Evolutionary conservation across 2,329 filamentous ascomycete genomes (phyloP).

Genomic region (Dothiorella sarmentorum): DNA sequence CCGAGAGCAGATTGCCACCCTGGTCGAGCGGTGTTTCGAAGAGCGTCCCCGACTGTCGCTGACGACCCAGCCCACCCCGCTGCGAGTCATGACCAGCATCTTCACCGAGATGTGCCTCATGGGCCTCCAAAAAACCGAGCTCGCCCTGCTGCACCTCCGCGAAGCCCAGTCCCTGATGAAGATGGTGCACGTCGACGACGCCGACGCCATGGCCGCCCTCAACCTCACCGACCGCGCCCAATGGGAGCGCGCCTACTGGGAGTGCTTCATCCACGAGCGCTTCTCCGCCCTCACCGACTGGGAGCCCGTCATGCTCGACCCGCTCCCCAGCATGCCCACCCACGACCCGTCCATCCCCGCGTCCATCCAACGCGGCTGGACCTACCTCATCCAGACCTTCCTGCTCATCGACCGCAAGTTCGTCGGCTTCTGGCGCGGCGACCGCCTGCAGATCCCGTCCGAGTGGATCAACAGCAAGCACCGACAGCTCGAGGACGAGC

Average conservation of each 20-base stretch:
- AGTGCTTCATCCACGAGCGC: constrained; percentile 55
- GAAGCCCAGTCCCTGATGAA: constrained; percentile 66
- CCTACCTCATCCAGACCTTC: constrained; percentile 45
- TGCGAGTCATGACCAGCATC: constrained; percentile 65
- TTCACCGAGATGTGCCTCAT: constrained; percentile 73
- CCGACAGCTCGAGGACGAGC: constrained; percentile 41
- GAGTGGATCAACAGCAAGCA: constrained; percentile 48
- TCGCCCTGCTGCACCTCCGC: constrained; percentile 75
- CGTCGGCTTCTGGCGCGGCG: constrained; percentile 43
- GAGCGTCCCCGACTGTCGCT: constrained; percentile 24
- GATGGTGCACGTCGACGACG: constrained; percentile 39
- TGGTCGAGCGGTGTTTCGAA: constrained; percentile 18
- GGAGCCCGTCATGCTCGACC: constrained; percentile 41
- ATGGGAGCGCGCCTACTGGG: constrained; percentile 54
- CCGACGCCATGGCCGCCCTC: constrained; percentile 33
- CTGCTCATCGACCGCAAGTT: constrained; percentile 45
- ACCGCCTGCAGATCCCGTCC: constrained; percentile 36
- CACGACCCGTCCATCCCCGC: constrained; percentile 39
- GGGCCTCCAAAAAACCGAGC: constrained; percentile 68
- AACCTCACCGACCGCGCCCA: constrained; percentile 38
- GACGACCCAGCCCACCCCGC: constrained; percentile 23
- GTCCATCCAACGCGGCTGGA: constrained; percentile 43
- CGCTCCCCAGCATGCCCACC: constrained; percentile 39
- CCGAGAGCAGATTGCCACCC: not conserved
- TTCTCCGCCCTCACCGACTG: constrained; percentile 54